phyloP scores from a whole-genome alignment of 2,329 filamentous ascomycete genomes.

The Plenodomus lindquistii region DNA sequence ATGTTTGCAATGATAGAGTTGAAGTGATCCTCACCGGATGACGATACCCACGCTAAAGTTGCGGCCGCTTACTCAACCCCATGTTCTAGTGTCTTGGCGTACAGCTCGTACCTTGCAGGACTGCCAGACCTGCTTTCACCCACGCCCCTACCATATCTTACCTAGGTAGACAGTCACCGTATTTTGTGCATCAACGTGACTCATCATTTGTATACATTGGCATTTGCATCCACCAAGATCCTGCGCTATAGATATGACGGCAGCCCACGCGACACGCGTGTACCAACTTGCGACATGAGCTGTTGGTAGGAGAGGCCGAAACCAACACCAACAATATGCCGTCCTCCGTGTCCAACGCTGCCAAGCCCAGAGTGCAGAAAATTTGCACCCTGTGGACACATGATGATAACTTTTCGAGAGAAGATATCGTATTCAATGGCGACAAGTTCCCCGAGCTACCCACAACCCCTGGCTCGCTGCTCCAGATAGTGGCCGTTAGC shows the following conservation, averaged over 20 bases:
- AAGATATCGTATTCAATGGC: slow-evolving; percentile 79
- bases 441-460: slow-evolving; percentile 67
- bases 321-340: slow-evolving; percentile 29
- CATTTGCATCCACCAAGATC: not conserved
- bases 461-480: slow-evolving; percentile 68
- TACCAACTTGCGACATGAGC: slow-evolving; percentile 5
- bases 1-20: too few species aligned
- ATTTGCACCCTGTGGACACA: slow-evolving; percentile 60
- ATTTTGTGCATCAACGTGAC: not conserved
- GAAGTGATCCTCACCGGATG: too few species aligned
- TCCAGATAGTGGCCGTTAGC: slow-evolving; percentile 70
- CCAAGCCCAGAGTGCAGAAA: slow-evolving; percentile 41
- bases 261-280: slow-evolving; percentile 1
- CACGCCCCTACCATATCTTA: not conserved
- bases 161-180: slow-evolving; percentile 2
- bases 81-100: slow-evolving; percentile 7
- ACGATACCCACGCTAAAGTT: too few species aligned
- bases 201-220: not conserved
- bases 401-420: slow-evolving; percentile 75
- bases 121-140: not conserved
- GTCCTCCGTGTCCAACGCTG: slow-evolving; percentile 28
- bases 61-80: not conserved
- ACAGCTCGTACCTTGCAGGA: slow-evolving; percentile 2
- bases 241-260: not conserved
- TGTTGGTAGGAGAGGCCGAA: slow-evolving; percentile 4